Evolutionary conservation across 2,329 filamentous ascomycete species (phyloP).

Genomic region (Elsinoe arachidis): DNA sequence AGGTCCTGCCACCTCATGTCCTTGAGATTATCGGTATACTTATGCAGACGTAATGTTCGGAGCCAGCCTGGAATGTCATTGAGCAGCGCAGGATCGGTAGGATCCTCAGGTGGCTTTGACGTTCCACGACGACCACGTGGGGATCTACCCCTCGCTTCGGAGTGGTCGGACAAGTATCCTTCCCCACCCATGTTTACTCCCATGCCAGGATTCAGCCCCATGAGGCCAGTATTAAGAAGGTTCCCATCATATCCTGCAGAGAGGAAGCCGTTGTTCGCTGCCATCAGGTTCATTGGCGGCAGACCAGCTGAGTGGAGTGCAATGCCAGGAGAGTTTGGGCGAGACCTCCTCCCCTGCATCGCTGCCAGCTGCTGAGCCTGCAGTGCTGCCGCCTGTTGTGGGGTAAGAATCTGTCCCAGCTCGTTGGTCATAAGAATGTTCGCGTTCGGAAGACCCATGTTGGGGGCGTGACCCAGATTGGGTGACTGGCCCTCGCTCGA

Average conservation of each 20-base stretch:
- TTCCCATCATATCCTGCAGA: constrained; percentile 72
- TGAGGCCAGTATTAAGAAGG: constrained; percentile 61
- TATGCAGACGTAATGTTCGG: constrained; percentile 86
- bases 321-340: constrained; percentile 81
- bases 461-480: constrained; percentile 42
- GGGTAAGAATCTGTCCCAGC: constrained; percentile 74
- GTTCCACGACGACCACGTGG: constrained; percentile 86
- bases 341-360: constrained; percentile 71
- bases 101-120: constrained; percentile 96
- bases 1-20: constrained; percentile 95
- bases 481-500: constrained; percentile 71
- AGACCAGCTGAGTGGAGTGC: constrained; percentile 55
- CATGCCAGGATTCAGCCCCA: constrained; percentile 63
- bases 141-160: constrained; percentile 80
- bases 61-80: constrained; percentile 97
- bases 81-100: constrained; percentile 79
- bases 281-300: constrained; percentile 63
- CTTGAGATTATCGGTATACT: constrained; percentile 97
- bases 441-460: constrained; percentile 58
- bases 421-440: constrained; percentile 88
- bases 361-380: constrained; percentile 73
- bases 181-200: constrained; percentile 52
- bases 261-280: constrained; percentile 90
- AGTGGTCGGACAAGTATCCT: constrained; percentile 89
- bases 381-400: constrained; percentile 42